These are phyloP conservation scores for Elsinoe batatas DNA, from an alignment of 2,329 filamentous ascomycete species.

Conservation along the genomic window DNA sequence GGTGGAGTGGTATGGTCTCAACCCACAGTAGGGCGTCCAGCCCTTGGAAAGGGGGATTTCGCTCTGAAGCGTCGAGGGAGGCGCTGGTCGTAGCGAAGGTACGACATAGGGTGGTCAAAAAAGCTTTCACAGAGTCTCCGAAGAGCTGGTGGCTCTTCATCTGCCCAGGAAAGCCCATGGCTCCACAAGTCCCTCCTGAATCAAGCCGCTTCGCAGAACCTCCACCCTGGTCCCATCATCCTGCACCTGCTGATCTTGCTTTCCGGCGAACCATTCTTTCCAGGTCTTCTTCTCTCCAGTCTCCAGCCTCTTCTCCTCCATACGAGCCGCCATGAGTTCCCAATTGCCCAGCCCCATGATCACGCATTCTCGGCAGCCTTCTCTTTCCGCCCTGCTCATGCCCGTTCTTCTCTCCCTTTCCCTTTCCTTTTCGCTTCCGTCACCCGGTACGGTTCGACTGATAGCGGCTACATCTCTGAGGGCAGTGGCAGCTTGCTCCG, in stretches of 20 bases:
- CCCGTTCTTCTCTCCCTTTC: constrained; percentile 20
- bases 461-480: constrained; percentile 18
- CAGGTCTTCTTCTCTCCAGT: constrained; percentile 20
- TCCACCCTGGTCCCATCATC: neutral
- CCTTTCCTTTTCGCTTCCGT: neutral
- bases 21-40: too few species aligned
- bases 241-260: constrained; percentile 18
- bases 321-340: constrained; percentile 63
- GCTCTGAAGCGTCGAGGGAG: too few species aligned
- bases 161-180: neutral
- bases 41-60: too few species aligned
- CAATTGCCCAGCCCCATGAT: constrained; percentile 69
- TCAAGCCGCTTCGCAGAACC: neutral
- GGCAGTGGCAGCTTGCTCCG: constrained; percentile 27
- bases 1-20: too few species aligned
- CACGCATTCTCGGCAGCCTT: constrained; percentile 67
- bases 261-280: constrained; percentile 21
- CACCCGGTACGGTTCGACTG: constrained; percentile 13
- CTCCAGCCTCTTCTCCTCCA: constrained; percentile 41
- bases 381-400: constrained; percentile 30
- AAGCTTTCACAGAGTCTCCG: too few species aligned
- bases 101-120: too few species aligned
- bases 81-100: too few species aligned
- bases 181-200: neutral
- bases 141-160: too few species aligned